Evolutionary conservation across 2,329 filamentous ascomycete genomes (phyloP), one percentile per base, ranked within the genome.

Genomic region (Fusarium pseudoanthophilum): DNA sequence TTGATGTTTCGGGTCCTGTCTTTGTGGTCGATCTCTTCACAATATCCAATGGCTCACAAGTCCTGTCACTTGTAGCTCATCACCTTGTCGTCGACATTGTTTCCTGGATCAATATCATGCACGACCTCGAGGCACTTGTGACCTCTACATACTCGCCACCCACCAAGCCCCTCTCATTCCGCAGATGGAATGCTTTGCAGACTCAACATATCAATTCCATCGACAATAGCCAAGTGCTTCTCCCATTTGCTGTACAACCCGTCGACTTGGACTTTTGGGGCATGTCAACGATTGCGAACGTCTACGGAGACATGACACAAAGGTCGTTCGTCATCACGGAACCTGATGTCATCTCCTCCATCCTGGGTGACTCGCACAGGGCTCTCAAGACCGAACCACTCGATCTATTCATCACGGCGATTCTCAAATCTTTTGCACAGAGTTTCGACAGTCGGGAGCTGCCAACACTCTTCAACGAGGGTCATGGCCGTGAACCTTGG

Each of bases 1-100:
- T 76, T 5, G 14, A 60, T 5, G 36, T 71, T 18, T 60, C 32
- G 0, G 69, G 66, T 11, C 69, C 61, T 0, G 52, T 72, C 0
- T 69, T 76, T 26, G n/a, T 37, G 0, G 58, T 66, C 1, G 71
- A 76, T 11, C 43, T 73, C 2, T 73, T 73, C 24, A 13, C 4
- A 3, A 18, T 49, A 7, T 15, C 28, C 8, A n/a, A 60, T 2
- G 63, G 62, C 8, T 32, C 71, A 13, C 80, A 80, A 39, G 48
- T 75, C 4, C 52, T 83, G 0, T 81, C 79, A 11, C 56, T 84
- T 14, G 73, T 78, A 11, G 79, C 77, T 4, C 82, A 84, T 20
- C 83, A 84, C 61, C 73, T 84, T 1, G 79, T 83, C 3, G 79
- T 86, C 21, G 85, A 87, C 58, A 73, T 86, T 8, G 83, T 87